Evolutionary conservation across 176 grass and related monocot species (phyloP), one percentile per base, ranked within the genome.

Genomic region (Oryza australiensis): DNA sequence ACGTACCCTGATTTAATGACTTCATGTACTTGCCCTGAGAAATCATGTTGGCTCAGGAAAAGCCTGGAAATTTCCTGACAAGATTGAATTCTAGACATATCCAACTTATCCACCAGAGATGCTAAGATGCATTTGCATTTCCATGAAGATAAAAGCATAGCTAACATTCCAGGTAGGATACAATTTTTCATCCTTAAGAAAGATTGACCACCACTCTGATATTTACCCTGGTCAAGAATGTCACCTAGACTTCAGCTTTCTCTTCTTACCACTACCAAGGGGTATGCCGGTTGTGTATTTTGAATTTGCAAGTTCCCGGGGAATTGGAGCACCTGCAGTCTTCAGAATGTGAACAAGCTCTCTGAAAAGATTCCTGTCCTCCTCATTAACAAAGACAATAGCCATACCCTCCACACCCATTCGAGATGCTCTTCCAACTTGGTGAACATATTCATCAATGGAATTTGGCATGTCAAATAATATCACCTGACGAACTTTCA

Each of bases 381-480:
- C 93, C 18, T 89, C 79, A 82, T 93, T 98, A 75, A 95, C 82
- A 89, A 95, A 93, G 48, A 88, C 43, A 80, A 98, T 80, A 71
- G 92, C 86, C 27, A 53, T 82, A 60, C 95, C 92, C 37, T 91
- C 94, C 23, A 89, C 86, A 40, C 95, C 90, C 88, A 89, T 93
- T 66, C 90, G 86, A 80, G 90, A 95, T 79, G 95, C 95, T 68
- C 92, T 93, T 83, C 95, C 92, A 86, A 95, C 82, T 78, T 91
- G 88, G 83, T 98, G 92, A 87, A 90, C 73, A 90, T 93, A 98
- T 84, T 98, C 90, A 63, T 93, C 88, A 35, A 98, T 95, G 60
- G 90, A 93, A 84, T 85, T 93, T 62, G 92, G 92, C 89, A 95
- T 87, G 64, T 98, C 95, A 95, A 98, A 95, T 32, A 95, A 82